phyloP scores from a whole-genome alignment of 208 protist genomes.

The Chromosphaera perkinsii region DNA sequence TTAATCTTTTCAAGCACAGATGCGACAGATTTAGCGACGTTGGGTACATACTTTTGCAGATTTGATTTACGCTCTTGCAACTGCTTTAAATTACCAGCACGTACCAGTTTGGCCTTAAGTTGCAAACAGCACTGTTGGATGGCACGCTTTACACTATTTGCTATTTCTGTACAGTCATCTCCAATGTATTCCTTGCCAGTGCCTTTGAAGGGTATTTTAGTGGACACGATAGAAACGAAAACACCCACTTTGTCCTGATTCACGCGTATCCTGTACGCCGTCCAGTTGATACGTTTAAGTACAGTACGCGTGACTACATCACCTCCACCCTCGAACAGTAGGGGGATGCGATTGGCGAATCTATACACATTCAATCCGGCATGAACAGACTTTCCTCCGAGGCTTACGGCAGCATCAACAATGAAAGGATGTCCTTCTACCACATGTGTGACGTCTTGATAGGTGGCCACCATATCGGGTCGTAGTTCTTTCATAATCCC shows the following conservation, averaged over 20 bases:
- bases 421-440: constrained; percentile 47
- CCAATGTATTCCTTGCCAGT: constrained; percentile 56
- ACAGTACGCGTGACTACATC: constrained; percentile 37
- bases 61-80: constrained; percentile 21
- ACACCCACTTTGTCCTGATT: constrained; percentile 37
- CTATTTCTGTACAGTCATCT: constrained; percentile 32
- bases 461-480: constrained; percentile 46
- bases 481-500: constrained; percentile 48
- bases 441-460: background rate
- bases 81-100: constrained; percentile 10
- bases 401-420: constrained; percentile 39
- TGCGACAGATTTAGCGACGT: constrained; percentile 1
- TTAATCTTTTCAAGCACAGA: background rate
- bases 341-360: constrained; percentile 49
- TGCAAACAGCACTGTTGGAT: constrained; percentile 36
- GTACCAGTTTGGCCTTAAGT: constrained; percentile 31
- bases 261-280: constrained; percentile 38
- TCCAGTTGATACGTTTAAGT: constrained; percentile 31
- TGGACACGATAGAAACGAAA: constrained; percentile 45
- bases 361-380: constrained; percentile 40
- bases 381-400: constrained; percentile 33
- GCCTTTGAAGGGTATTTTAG: constrained; percentile 55
- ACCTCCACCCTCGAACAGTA: constrained; percentile 42
- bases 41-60: constrained; percentile 38
- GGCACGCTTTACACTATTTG: constrained; percentile 33